Conservation (phyloP, 2,329 filamentous ascomycete genomes). For the Alternaria triticina region DNA sequence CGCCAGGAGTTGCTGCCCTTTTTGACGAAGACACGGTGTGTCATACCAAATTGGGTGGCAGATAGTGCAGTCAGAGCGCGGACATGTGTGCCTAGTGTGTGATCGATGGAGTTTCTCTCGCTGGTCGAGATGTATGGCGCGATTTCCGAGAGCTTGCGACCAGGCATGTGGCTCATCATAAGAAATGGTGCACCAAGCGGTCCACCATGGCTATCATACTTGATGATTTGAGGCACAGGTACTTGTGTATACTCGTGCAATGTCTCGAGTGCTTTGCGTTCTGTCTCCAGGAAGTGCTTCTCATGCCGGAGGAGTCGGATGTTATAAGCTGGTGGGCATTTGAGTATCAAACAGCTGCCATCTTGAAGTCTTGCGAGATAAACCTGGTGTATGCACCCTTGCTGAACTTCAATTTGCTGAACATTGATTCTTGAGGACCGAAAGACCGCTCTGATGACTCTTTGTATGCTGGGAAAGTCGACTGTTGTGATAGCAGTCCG, state of each 20-base stretch:
- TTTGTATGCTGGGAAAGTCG: conserved; percentile 45
- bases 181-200: conserved; percentile 42
- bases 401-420: conserved; percentile 44
- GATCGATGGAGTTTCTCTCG: conserved; percentile 49
- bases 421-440: conserved; percentile 41
- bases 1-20: conserved; percentile 59
- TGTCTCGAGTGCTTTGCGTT: conserved; percentile 48
- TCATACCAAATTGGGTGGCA: conserved; percentile 59
- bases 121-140: conserved; percentile 39
- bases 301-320: conserved; percentile 53
- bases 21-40: conserved; percentile 55
- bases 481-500: conserved; percentile 25
- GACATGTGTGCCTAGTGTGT: conserved; percentile 49
- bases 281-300: conserved; percentile 49
- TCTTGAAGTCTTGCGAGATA: conserved; percentile 51
- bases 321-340: conserved; percentile 48
- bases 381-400: conserved; percentile 48
- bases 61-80: conserved; percentile 54
- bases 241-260: conserved; percentile 46
- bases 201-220: conserved; percentile 43
- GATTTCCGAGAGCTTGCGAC: conserved; percentile 42
- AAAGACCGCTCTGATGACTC: conserved; percentile 39
- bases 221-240: conserved; percentile 49
- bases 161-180: conserved; percentile 42
- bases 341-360: conserved; percentile 50